These are phyloP conservation scores for slime mould (Dictyostelium discoideum) DNA, from an alignment of 78 protist species.

Conservation along the genomic window DNA sequence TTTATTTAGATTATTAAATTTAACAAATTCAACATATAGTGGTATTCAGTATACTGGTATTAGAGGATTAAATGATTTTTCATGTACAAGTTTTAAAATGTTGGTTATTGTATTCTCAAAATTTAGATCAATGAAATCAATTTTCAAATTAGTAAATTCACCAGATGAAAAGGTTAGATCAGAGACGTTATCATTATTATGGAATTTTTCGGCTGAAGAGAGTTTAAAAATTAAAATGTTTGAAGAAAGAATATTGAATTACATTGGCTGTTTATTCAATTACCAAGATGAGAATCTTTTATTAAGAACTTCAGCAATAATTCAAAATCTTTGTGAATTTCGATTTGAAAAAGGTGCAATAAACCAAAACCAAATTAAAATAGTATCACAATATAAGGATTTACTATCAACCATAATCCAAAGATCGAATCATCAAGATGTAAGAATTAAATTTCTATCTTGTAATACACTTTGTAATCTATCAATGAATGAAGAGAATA, in stretches of 20 bases:
- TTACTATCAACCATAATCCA: not conserved
- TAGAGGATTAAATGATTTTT: slow-evolving; percentile 33
- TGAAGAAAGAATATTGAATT: slow-evolving; percentile 49
- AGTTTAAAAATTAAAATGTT: slow-evolving; percentile 57
- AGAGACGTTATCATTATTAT: slow-evolving; percentile 27
- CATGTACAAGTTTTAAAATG: slow-evolving; percentile 35
- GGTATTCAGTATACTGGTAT: slow-evolving; percentile 62
- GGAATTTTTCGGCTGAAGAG: slow-evolving; percentile 78
- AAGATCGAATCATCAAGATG: slow-evolving; percentile 31
- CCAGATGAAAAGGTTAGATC: slow-evolving; percentile 45
- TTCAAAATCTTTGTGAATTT: slow-evolving; percentile 67
- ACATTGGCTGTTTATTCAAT: not conserved
- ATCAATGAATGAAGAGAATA: slow-evolving; percentile 67
- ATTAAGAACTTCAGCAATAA: slow-evolving; percentile 46
- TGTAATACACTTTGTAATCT: slow-evolving; percentile 55
- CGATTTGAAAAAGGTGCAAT: slow-evolving; percentile 49
- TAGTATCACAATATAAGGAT: not conserved
- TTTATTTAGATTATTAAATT: slow-evolving; percentile 39
- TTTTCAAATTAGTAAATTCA: slow-evolving; percentile 15
- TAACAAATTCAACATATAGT: slow-evolving; percentile 42
- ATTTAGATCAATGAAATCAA: slow-evolving; percentile 51
- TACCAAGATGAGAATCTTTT: not conserved
- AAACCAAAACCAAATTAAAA: slow-evolving; percentile 67
- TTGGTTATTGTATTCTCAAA: slow-evolving; percentile 54
- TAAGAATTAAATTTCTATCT: slow-evolving; percentile 45